Evolutionary conservation across 345 rosid genomes (phyloP).

Genomic region (Gynandropsis gynandra): DNA sequence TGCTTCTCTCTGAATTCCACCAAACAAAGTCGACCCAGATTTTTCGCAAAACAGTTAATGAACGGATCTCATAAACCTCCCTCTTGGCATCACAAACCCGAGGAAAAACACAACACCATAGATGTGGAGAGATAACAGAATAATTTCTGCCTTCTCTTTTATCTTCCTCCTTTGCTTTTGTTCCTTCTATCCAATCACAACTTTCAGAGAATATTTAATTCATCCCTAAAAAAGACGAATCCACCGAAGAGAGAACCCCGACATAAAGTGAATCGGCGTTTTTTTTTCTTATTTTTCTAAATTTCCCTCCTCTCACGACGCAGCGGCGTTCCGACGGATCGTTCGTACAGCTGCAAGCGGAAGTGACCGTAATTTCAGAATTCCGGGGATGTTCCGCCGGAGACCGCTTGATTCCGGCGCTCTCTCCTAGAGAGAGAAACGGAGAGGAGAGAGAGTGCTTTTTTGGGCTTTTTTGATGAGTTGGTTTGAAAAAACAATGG

Average conservation of each 20-base stretch:
- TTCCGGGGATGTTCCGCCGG: slow-evolving; percentile 21
- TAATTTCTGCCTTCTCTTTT: slow-evolving; percentile 31
- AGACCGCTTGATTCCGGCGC: slow-evolving; percentile 20
- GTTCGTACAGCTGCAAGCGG: slow-evolving; percentile 12
- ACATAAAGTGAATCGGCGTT: slow-evolving; percentile 25
- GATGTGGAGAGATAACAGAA: slow-evolving; percentile 35
- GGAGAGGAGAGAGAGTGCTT: slow-evolving; percentile 21
- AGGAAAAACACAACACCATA: slow-evolving; percentile 30
- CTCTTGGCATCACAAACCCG: slow-evolving; percentile 41
- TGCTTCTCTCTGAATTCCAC: slow-evolving; percentile 22
- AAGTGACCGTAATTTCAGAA: slow-evolving; percentile 14
- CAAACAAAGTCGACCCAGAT: slow-evolving; percentile 17
- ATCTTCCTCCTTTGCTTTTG: slow-evolving; percentile 33
- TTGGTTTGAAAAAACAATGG: slow-evolving; percentile 18
- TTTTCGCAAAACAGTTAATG: slow-evolving; percentile 25
- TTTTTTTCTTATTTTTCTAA: slow-evolving; percentile 17
- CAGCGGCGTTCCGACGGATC: slow-evolving; percentile 25
- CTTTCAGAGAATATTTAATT: slow-evolving; percentile 29
- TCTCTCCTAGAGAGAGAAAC: slow-evolving; percentile 23
- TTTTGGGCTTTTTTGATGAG: slow-evolving; percentile 11
- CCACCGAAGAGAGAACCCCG: not conserved
- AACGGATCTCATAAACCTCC: slow-evolving; percentile 46
- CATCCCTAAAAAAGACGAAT: slow-evolving; percentile 10
- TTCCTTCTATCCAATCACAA: slow-evolving; percentile 33
- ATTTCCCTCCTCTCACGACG: slow-evolving; percentile 26